Percentiles rank a stretch among this genome's conserved stretches.
phyloP scores from a whole-genome alignment of 768 basidiomycete genomes.

The Lactifluus volemus region DNA sequence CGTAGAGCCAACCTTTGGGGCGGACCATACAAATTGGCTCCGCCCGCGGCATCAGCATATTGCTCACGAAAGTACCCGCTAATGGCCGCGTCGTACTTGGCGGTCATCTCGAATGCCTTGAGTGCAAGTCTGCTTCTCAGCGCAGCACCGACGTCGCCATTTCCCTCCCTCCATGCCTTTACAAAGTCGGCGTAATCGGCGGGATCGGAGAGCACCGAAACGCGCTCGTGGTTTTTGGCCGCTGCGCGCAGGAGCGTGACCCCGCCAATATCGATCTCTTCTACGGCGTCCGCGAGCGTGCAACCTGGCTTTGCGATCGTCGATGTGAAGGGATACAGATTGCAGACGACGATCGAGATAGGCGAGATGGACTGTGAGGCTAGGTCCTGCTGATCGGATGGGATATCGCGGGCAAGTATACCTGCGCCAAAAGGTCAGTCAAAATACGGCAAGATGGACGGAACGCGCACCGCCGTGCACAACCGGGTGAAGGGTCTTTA shows the following conservation, averaged over 20 bases:
- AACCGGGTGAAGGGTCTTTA: conserved; percentile 96
- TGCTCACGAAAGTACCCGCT: conserved; percentile 94
- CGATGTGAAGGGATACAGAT: conserved; percentile 92
- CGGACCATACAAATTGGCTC: conserved; percentile 53
- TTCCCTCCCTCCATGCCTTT: conserved; percentile 60
- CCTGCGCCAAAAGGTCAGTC: conserved; percentile 36
- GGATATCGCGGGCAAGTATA: conserved; percentile 87
- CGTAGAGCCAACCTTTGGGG: conserved; percentile 82
- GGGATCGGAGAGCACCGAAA: conserved; percentile 83
- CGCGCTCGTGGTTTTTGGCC: conserved; percentile 95
- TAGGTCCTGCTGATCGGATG: conserved; percentile 85
- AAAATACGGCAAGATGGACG: not conserved
- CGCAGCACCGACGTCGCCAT: conserved; percentile 65
- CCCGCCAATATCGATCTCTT: conserved; percentile 98
- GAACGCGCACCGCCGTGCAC: conserved; percentile 80
- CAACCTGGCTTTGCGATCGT: conserved; percentile 86
- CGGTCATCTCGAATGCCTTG: conserved; percentile 97
- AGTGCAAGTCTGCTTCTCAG: conserved; percentile 77
- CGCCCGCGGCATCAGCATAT: conserved; percentile 77
- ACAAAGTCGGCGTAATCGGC: conserved; percentile 81
- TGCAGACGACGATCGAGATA: conserved; percentile 97
- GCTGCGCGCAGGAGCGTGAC: conserved; percentile 96
- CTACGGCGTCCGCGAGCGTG: conserved; percentile 86
- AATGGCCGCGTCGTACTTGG: conserved; percentile 91
- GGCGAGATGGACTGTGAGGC: conserved; percentile 76